Evolutionary conservation across 495 filamentous ascomycete species (phyloP), one percentile per base, ranked within the genome.

Genomic region (Aspergillus sclerotiicarbonarius): DNA sequence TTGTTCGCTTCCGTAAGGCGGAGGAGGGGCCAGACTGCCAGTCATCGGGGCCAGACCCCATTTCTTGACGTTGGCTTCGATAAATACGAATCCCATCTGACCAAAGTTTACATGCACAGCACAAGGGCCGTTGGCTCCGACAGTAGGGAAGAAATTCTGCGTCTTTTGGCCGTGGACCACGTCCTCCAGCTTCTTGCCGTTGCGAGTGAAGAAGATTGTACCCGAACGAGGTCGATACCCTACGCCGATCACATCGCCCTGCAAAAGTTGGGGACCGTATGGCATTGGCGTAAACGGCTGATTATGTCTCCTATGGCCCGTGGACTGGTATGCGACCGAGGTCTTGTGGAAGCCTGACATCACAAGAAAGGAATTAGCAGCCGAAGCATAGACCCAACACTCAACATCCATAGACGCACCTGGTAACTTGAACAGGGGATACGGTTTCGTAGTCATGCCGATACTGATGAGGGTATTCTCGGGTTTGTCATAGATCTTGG

Each of bases 11-110:
- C 94, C 94, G 65, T 98, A 98, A 5, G 94, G 95, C 44, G 94
- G 94, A 31, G 94, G 94, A 13, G 94, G 95, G 41, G 93, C 95
- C 39, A 98, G 80, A 67, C 90, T 95, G 41, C 94, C 94, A 1
- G 92, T 96, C 83, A 95, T 95, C 12, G 94, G 94, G 47, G 94
- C 94, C 52, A 98, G 76, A 7, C 94, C 94, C 94, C 94, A 98
- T 80, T 97, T 98, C 82, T 98, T 98, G 37, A 98, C 94, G 62
- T 98, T 98, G 44, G 91, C 94, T 74, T 98, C 94, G 67, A 98
- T 98, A 67, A 97, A 98, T 16, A 98, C 94, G 64, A 97, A 98
- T 41, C 94, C 94, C 63, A 91, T 87, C 68, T 98, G 94, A 3
- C 94, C 94, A 70, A 98, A 96, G 69, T 98, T 98, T 63, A 98